Base-by-base conservation (phyloP, 345 rosid species). In the Clausena lansium region DNA sequence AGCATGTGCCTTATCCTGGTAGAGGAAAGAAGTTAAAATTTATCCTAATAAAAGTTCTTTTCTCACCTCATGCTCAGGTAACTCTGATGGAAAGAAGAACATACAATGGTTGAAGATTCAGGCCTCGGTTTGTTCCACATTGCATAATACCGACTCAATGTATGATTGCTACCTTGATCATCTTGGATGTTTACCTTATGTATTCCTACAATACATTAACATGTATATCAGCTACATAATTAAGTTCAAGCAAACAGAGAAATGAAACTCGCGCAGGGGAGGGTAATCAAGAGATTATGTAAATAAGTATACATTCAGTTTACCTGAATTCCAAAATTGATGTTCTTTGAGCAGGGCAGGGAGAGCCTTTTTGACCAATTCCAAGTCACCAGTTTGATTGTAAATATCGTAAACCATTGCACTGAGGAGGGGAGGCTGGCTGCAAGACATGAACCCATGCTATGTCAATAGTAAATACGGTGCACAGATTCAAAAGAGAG, bases 101-200 rank as follows among this genome's bases (percentile, higher is more conserved):
- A 76, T 63, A 90, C 96, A 5, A 74, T 81, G 9, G 89, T 85
- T 24, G 86, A 70, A 74, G 93, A 83, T 86, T 97, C 98, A 13
- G 98, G 98, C 84, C 99, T 82, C 4, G 98, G 98, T 77, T 79
- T 84, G 85, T 94, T 83, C 99, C 98, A 97, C 90, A 84, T 86
- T 61, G 98, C 99, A 74, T 91, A 94, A 76, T 92, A 97, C 36
- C 98, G 92, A 79, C 88, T 89, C 58, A 93, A 81, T 69, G 54
- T 70, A 81, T 94, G 94, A 79, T 85, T 80, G 19, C 50, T 3
- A 47, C 87, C 88, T 76, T 69, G 79, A 81, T 41, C 76, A 71
- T 94, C 96, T 76, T 78, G 84, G 71, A 93, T 74, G 6, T 84
- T 86, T 52, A 93, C 87, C 69, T 84, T 82, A 84, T 93, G 99